phyloP scores from a whole-genome alignment of 495 filamentous ascomycete genomes.

The Penicillium taxi region DNA sequence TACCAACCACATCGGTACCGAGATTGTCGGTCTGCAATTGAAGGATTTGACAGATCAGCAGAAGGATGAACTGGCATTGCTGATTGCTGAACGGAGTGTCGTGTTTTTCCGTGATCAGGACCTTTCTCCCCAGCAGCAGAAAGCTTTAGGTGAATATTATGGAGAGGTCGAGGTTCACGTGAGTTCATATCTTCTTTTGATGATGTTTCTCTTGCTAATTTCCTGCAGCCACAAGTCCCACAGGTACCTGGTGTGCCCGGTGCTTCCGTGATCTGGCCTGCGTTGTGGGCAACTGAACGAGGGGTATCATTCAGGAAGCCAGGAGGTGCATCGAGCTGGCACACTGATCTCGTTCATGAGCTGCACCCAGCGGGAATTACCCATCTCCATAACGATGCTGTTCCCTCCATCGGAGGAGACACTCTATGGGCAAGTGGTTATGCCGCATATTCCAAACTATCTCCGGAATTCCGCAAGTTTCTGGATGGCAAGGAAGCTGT shows the following conservation, averaged over 20 bases:
- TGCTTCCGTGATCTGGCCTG: constrained; percentile 62
- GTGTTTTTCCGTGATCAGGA: constrained; percentile 73
- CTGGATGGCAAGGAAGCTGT: constrained; percentile 62
- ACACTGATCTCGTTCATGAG: constrained; percentile 65
- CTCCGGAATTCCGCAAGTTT: constrained; percentile 58
- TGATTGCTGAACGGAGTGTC: constrained; percentile 66
- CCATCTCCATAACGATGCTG: constrained; percentile 58
- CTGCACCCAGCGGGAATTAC: constrained; percentile 63
- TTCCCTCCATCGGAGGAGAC: constrained; percentile 59
- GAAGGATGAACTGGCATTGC: constrained; percentile 60
- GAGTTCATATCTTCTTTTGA: background rate
- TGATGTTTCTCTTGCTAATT: background rate
- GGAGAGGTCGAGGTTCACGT: constrained; percentile 60
- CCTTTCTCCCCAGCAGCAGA: constrained; percentile 60
- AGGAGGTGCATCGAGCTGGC: constrained; percentile 59
- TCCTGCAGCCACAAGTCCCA: constrained; percentile 53
- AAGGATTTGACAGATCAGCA: constrained; percentile 61
- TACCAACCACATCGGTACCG: constrained; percentile 61
- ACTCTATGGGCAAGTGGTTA: constrained; percentile 68
- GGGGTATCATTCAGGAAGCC: constrained; percentile 53
- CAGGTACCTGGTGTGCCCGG: constrained; percentile 61
- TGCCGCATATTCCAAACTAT: constrained; percentile 63
- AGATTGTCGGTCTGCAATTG: constrained; percentile 61
- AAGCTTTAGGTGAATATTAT: constrained; percentile 55
- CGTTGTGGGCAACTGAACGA: constrained; percentile 48